Evolutionary conservation across 23 red algal species (phyloP).

Genomic region (Agarophyton chilense): DNA sequence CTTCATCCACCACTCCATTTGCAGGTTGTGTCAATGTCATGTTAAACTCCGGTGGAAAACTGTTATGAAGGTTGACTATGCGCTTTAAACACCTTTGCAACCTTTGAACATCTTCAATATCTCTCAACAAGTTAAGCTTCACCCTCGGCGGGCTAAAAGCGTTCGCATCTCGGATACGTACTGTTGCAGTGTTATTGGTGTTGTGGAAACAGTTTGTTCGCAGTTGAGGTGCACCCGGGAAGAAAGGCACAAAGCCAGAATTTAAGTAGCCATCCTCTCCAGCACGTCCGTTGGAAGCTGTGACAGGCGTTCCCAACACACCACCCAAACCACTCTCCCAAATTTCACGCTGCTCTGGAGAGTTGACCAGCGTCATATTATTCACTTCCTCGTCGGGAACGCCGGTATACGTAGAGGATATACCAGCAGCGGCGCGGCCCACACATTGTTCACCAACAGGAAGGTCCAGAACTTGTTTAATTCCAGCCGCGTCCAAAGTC

Average conservation of each 20-base stretch:
- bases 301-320: background rate
- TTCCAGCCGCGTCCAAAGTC: slow-evolving; percentile 24
- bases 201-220: slow-evolving; percentile 31
- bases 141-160: background rate
- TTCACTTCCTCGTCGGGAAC: slow-evolving; percentile 8
- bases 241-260: slow-evolving; percentile 18
- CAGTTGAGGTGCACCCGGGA: slow-evolving; percentile 1
- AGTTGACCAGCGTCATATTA: background rate
- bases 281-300: background rate
- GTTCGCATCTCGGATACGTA: background rate
- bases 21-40: background rate
- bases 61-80: background rate
- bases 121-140: slow-evolving; percentile 11
- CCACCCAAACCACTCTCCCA: background rate
- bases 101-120: background rate
- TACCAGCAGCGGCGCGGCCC: background rate
- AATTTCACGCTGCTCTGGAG: background rate
- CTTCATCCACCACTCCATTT: slow-evolving; percentile 8
- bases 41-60: slow-evolving; percentile 7
- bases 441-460: slow-evolving; percentile 40
- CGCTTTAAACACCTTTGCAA: slow-evolving; percentile 4
- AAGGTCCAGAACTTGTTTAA: slow-evolving; percentile 42
- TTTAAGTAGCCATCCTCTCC: slow-evolving; percentile 25
- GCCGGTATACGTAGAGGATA: slow-evolving; percentile 35
- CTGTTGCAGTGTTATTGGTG: background rate